Evolutionary conservation across 345 rosid genomes (phyloP).

Genomic region (Acer campestre): DNA sequence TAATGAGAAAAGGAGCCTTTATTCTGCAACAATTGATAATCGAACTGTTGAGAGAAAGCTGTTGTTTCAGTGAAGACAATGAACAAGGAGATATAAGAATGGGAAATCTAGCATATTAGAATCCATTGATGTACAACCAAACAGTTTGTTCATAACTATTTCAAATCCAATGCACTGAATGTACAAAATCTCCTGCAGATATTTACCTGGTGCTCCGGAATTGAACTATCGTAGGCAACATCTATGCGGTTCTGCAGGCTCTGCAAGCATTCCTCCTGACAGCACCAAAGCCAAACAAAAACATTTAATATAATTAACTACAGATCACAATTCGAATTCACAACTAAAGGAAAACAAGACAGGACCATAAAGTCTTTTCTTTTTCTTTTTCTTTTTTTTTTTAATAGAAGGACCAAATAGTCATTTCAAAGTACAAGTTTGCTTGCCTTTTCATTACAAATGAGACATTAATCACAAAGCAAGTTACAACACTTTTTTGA

Average conservation of each 20-base stretch:
- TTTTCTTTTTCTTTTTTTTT: background rate
- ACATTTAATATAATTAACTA: background rate
- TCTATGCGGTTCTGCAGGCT: constrained; percentile 86
- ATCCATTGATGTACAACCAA: background rate
- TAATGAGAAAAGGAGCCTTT: constrained; percentile 11
- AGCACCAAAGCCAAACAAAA: constrained; percentile 18
- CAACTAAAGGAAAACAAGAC: background rate
- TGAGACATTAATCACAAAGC: background rate
- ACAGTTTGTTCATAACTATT: background rate
- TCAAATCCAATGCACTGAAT: background rate
- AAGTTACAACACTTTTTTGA: background rate
- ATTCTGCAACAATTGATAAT: background rate
- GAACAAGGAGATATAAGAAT: background rate
- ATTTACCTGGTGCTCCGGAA: constrained; percentile 75
- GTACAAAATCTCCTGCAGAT: constrained; percentile 6
- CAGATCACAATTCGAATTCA: constrained; percentile 8
- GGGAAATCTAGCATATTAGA: constrained; percentile 4
- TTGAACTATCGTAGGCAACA: constrained; percentile 85
- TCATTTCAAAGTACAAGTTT: background rate
- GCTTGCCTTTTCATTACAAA: background rate
- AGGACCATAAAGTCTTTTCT: background rate
- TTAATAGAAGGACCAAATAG: background rate
- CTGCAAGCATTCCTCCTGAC: constrained; percentile 90
- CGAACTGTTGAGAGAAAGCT: background rate
- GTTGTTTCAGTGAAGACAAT: background rate